phyloP scores from a whole-genome alignment of 2,329 filamentous ascomycete species.

The Stagonosporopsis chrysanthemi region DNA sequence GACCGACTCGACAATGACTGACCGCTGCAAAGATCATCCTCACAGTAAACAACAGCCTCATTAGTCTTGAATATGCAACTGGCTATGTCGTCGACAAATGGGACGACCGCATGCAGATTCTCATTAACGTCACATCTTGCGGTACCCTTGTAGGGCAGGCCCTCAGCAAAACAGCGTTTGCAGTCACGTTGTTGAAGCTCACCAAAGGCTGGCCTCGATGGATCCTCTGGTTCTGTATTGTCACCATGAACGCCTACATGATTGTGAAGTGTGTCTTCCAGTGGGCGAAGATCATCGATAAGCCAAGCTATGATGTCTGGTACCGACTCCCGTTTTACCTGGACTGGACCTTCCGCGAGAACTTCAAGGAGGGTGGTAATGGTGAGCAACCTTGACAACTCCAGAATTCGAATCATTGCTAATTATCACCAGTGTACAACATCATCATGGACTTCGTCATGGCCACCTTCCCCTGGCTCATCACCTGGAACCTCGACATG shows the following conservation, averaged over 20 bases:
- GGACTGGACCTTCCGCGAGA: constrained; percentile 47
- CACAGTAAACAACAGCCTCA: constrained; percentile 55
- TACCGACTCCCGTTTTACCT: constrained; percentile 59
- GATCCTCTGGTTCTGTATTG: constrained; percentile 60
- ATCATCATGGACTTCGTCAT: constrained; percentile 63
- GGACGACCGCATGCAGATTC: constrained; percentile 62
- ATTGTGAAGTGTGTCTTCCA: constrained; percentile 58
- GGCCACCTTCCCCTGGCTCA: constrained; percentile 59
- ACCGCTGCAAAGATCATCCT: constrained; percentile 49
- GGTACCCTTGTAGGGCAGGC: constrained; percentile 50
- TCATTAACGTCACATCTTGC: constrained; percentile 57
- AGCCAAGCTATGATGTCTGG: constrained; percentile 55
- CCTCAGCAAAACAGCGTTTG: constrained; percentile 50
- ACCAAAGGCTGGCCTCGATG: constrained; percentile 55
- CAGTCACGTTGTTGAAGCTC: constrained; percentile 52
- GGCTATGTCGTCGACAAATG: constrained; percentile 58
- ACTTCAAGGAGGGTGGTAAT: constrained; percentile 62
- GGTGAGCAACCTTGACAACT: constrained; percentile 43
- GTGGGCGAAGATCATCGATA: constrained; percentile 58
- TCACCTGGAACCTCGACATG: constrained; percentile 60
- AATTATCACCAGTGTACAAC: constrained; percentile 57
- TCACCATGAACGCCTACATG: constrained; percentile 59
- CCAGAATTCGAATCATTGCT: not conserved
- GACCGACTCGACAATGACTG: constrained; percentile 4
- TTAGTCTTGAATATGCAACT: constrained; percentile 57